Conservation (phyloP, 352 stramenopile species). For the Bremia lactucae region DNA sequence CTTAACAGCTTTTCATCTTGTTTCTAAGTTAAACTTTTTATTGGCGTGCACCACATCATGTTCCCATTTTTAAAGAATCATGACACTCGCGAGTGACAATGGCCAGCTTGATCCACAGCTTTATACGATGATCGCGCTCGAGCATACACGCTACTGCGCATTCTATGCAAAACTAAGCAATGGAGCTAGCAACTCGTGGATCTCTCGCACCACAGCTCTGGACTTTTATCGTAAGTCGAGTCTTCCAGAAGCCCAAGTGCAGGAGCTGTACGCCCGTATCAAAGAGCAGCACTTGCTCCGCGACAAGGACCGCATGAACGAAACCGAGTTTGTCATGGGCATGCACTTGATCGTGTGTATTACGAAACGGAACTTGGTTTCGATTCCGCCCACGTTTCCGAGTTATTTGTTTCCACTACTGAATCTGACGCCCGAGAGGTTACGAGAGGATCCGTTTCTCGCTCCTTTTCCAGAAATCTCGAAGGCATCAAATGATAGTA, state of each 20-base stretch:
- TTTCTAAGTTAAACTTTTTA: too few relatives aligned
- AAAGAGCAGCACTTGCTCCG: constrained; percentile 31
- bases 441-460: constrained; percentile 6
- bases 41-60: not conserved
- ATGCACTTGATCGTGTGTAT: constrained; percentile 79
- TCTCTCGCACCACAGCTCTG: constrained; percentile 23
- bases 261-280: constrained; percentile 32
- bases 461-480: constrained; percentile 2
- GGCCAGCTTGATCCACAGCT: constrained; percentile 23
- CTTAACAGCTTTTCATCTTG: too few relatives aligned
- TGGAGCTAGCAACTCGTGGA: constrained; percentile 5
- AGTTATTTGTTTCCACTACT: constrained; percentile 55
- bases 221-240: constrained; percentile 52
- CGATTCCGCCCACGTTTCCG: constrained; percentile 37
- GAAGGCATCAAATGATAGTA: not conserved
- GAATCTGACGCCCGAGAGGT: constrained; percentile 22
- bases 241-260: constrained; percentile 40
- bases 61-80: not conserved
- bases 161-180: constrained; percentile 47
- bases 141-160: constrained; percentile 38
- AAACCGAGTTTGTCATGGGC: constrained; percentile 49
- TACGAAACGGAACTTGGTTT: constrained; percentile 50
- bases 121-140: constrained; percentile 57
- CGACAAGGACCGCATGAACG: constrained; percentile 25
- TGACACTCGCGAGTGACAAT: constrained; percentile 10